Evolutionary conservation across 2,329 filamentous ascomycete species (phyloP), one percentile per base, ranked within the genome.

Genomic region (Xylaria sp.): DNA sequence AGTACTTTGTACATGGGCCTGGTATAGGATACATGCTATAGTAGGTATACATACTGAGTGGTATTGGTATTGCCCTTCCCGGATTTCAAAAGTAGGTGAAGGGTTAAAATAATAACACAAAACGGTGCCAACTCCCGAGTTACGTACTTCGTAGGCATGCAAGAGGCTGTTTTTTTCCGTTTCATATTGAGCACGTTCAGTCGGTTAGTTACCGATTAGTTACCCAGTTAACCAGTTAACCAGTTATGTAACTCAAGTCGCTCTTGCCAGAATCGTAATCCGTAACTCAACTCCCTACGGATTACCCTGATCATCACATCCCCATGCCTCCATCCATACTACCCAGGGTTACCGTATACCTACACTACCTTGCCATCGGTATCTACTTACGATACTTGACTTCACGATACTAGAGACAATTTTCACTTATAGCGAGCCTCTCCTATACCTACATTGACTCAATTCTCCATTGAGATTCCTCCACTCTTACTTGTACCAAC

Each of bases 11-110:
- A 30, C 23, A 30, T 30, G 23, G 23, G 4, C 23, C 23, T 4
- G 23, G 23, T 30, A 30, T 30, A 30, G 23, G 23, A 30, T 30
- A 30, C 23, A 30, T 30, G 23, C 23, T 30, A 30, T 30, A 30
- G 23, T 5, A 30, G 23, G 23, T 30, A 30, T 42, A 42, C 37
- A 10, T 42, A 42, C 37, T 42, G 37, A 42, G 37, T 42, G 13
- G 37, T 42, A 42, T 42, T 42, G 9, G 37, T 30, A 30, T 30
- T 30, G 23, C 23, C 23, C 23, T 42, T 42, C 37, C 42, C 42
- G 9, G 5, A 46, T 6, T 44, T 23, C 8, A 53, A 64, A 64
- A 64, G 62, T 64, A 64, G 62, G 62, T 62, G 60, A 64, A 46
- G 59, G 48, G 16, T 7, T 35, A 51, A 50, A 18, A 51, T n/a